Percentiles rank a stretch among this genome's conserved stretches.
Conservation (phyloP, 2,329 filamentous ascomycete genomes). For the Neonectria ditissima region DNA sequence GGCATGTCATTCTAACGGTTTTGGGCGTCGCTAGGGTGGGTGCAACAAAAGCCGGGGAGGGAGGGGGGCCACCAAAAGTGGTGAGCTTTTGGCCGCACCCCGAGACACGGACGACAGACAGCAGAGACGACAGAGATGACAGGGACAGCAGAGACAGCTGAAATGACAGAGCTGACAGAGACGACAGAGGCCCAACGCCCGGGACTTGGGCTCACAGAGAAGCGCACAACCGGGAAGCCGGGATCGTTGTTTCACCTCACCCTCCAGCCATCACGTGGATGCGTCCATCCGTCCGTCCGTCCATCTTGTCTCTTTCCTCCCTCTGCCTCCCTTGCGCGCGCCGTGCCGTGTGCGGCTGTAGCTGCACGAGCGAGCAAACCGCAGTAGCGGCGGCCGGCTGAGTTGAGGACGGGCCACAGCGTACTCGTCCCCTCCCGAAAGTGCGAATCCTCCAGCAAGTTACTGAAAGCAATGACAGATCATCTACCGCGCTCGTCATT, state of each 20-base stretch:
- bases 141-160: too few relatives aligned
- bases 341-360: neutral
- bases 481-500: neutral
- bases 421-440: too few relatives aligned
- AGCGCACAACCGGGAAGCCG: neutral
- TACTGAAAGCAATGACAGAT: neutral
- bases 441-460: too few relatives aligned
- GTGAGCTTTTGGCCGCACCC: neutral
- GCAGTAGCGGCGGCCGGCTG: neutral
- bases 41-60: neutral
- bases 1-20: slow-evolving; percentile 8
- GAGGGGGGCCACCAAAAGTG: neutral
- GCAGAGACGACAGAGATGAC: too few relatives aligned
- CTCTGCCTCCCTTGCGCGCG: neutral
- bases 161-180: too few relatives aligned
- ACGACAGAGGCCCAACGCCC: neutral
- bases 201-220: neutral
- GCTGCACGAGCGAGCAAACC: neutral
- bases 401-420: neutral
- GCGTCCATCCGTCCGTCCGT: neutral
- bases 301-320: neutral
- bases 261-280: neutral
- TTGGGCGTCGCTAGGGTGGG: neutral
- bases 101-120: too few relatives aligned
- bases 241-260: neutral